Percentiles rank a stretch among this genome's conserved stretches.
Conservation (phyloP, 768 basidiomycete genomes). For the Tylopilus rubrobrunneus region DNA sequence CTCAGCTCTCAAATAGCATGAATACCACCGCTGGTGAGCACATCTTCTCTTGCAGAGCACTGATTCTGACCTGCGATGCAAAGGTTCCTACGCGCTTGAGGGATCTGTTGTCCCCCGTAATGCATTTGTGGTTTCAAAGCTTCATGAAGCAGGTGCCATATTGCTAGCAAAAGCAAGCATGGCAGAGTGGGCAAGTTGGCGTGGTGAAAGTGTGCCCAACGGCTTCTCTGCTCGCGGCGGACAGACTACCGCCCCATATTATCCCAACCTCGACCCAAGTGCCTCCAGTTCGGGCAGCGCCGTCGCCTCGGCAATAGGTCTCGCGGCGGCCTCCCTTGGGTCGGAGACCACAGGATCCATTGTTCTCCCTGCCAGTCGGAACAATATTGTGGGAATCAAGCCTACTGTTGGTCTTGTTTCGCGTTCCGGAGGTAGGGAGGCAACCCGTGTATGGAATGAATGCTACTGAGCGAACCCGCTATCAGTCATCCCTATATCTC, state of each 20-base stretch:
- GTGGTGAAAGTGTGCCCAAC: conserved; percentile 32
- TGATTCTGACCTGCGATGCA: conserved; percentile 1
- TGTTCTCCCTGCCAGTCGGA: conserved; percentile 38
- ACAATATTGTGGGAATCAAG: conserved; percentile 44
- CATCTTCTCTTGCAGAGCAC: neutral
- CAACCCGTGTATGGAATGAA: neutral
- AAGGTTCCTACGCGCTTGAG: conserved; percentile 37
- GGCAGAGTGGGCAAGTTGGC: conserved; percentile 42
- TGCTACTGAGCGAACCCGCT: neutral
- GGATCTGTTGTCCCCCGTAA: conserved; percentile 37
- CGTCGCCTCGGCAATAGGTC: conserved; percentile 41
- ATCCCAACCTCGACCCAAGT: conserved; percentile 38
- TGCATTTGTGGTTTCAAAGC: conserved; percentile 30
- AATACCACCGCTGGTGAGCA: conserved; percentile 48
- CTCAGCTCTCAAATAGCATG: conserved; percentile 34
- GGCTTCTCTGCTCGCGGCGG: conserved; percentile 48
- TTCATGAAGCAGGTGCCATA: conserved; percentile 34
- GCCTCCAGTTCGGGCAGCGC: conserved; percentile 44
- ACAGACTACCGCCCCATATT: conserved; percentile 40
- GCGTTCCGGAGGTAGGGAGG: conserved; percentile 32
- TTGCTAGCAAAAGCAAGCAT: conserved; percentile 41
- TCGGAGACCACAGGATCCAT: conserved; percentile 49
- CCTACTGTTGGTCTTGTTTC: conserved; percentile 42
- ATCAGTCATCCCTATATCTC: conserved; percentile 45
- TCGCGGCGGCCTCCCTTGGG: conserved; percentile 42